Percentiles rank a stretch among this genome's conserved stretches.
Conservation (phyloP, 345 rosid species). For the Lepidium africanum region DNA sequence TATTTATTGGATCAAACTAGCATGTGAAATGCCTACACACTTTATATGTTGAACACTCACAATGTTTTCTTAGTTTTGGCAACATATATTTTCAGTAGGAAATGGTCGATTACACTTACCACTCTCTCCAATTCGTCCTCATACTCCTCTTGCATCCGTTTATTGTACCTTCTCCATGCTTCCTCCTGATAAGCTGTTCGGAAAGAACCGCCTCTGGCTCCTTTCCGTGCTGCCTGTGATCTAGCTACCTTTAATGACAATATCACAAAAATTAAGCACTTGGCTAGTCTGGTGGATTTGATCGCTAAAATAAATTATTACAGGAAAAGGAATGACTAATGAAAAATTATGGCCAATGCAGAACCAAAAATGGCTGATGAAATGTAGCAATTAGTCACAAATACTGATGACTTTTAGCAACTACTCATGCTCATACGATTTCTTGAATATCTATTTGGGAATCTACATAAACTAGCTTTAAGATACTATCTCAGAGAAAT, state of each 20-base stretch:
- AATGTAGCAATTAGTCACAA: neutral
- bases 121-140: conserved; percentile 98
- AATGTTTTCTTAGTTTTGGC: neutral
- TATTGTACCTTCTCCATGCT: conserved; percentile 79
- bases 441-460: neutral
- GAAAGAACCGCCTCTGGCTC: conserved; percentile 49
- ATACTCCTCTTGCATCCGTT: conserved; percentile 87
- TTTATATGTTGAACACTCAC: neutral
- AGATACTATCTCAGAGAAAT: neutral
- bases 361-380: neutral
- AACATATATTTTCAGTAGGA: neutral
- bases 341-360: neutral
- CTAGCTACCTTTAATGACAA: conserved; percentile 45
- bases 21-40: neutral
- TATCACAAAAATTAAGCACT: conserved; percentile 27
- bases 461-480: neutral
- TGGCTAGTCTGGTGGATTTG: neutral
- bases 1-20: neutral
- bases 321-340: neutral
- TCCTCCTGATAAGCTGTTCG: conserved; percentile 77
- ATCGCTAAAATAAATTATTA: neutral
- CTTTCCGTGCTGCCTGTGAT: conserved; percentile 50
- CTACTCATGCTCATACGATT: neutral
- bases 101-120: conserved; percentile 39
- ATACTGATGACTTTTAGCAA: neutral